These are phyloP conservation scores for Eimeria sp. DNA, from an alignment of 169 alveolate genomes.

Conservation along the genomic window DNA sequence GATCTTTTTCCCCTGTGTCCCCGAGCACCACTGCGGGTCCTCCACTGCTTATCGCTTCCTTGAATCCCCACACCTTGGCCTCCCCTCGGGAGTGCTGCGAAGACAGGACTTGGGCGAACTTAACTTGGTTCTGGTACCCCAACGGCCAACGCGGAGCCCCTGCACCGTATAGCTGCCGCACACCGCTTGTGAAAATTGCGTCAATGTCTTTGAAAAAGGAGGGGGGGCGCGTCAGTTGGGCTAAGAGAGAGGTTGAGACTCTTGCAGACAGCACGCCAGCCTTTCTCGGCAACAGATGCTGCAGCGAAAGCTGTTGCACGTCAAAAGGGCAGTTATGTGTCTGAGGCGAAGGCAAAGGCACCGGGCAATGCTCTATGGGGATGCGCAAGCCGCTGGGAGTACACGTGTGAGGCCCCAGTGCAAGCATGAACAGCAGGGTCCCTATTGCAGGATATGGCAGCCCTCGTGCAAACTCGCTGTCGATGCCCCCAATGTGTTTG, in stretches of 20 bases:
- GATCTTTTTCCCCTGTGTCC: slow-evolving; percentile 75
- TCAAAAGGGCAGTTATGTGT: slow-evolving; percentile 27
- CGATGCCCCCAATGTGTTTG: slow-evolving; percentile 69
- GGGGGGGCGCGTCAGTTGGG: slow-evolving; percentile 48
- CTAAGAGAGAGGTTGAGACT: slow-evolving; percentile 48
- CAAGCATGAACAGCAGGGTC: slow-evolving; percentile 45
- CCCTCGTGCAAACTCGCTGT: slow-evolving; percentile 52
- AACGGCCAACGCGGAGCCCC: slow-evolving; percentile 52
- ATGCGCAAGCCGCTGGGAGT: slow-evolving; percentile 55
- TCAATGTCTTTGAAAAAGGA: slow-evolving; percentile 52
- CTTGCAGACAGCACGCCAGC: slow-evolving; percentile 71
- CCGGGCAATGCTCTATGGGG: slow-evolving; percentile 23
- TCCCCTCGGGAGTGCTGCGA: slow-evolving; percentile 75
- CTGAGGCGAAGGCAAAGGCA: slow-evolving; percentile 22
- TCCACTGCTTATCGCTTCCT: slow-evolving; percentile 45
- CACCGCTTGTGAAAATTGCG: slow-evolving; percentile 44
- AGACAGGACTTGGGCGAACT: slow-evolving; percentile 26
- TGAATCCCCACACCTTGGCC: slow-evolving; percentile 67
- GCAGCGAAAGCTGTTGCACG: slow-evolving; percentile 6
- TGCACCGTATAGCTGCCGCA: slow-evolving; percentile 57
- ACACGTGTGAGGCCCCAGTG: slow-evolving; percentile 74
- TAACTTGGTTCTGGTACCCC: slow-evolving; percentile 44
- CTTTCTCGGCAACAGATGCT: slow-evolving; percentile 40
- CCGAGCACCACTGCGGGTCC: slow-evolving; percentile 60
- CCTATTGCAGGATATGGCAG: slow-evolving; percentile 77